A percentile compares a stretch with the other conserved stretches of the same genome.
These are phyloP conservation scores for Aureobasidium sp. DNA, from an alignment of 2,329 filamentous ascomycete species.

Conservation along the genomic window DNA sequence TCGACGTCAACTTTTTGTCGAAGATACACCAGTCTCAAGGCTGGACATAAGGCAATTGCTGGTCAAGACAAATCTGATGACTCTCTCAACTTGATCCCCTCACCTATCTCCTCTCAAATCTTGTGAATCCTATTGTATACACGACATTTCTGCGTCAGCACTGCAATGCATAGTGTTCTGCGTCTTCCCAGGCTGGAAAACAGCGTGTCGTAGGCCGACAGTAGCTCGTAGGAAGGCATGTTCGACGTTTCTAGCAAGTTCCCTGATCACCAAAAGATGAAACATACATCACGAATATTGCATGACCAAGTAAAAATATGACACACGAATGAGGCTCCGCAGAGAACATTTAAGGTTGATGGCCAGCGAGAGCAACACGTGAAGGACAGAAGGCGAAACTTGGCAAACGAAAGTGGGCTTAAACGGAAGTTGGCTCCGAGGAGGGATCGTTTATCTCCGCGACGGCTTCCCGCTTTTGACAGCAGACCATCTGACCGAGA, in stretches of 20 bases:
- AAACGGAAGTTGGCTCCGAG: slow-evolving; percentile 1
- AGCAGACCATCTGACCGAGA: not conserved
- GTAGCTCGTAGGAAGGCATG: too few species aligned
- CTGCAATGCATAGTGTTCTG: too few species aligned
- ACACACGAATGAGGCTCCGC: not conserved
- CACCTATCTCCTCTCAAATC: too few species aligned
- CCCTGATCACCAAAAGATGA: not conserved
- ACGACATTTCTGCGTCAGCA: too few species aligned
- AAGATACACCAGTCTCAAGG: not conserved
- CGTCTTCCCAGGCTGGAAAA: not conserved
- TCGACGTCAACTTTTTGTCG: too few species aligned
- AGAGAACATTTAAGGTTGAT: not conserved
- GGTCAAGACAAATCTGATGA: too few species aligned
- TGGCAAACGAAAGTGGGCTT: not conserved
- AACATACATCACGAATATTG: not conserved
- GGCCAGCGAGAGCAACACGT: not conserved
- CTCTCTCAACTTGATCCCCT: too few species aligned
- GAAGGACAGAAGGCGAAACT: not conserved
- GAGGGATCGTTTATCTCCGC: not conserved
- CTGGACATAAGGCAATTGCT: too few species aligned
- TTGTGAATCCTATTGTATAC: too few species aligned
- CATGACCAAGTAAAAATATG: too few species aligned
- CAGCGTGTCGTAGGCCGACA: too few species aligned
- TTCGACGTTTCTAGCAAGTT: not conserved
- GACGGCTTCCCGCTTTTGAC: not conserved